These are phyloP conservation scores for Kwoniella shandongensis DNA, from an alignment of 768 basidiomycete genomes.

Conservation along the genomic window DNA sequence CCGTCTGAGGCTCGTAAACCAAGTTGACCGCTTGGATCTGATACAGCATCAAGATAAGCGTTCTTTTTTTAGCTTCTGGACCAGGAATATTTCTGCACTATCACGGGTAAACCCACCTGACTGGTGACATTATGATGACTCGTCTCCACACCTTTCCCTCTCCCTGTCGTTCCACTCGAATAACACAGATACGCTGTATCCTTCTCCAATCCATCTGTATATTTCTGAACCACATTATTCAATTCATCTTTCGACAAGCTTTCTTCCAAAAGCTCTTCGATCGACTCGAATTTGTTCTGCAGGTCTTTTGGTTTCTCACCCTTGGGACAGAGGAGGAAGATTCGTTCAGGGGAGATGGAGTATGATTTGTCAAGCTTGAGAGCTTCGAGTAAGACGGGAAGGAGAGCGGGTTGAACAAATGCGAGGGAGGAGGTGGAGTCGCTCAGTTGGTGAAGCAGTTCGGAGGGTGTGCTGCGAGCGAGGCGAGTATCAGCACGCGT, in stretches of 20 bases:
- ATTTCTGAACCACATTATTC: no score
- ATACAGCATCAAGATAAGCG: not conserved
- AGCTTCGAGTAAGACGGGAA: slow-evolving; percentile 62
- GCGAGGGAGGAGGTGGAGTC: slow-evolving; percentile 68
- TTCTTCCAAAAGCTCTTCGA: slow-evolving; percentile 16
- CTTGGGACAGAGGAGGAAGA: slow-evolving; percentile 60
- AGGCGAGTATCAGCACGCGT: no score
- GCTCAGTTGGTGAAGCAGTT: slow-evolving; percentile 69
- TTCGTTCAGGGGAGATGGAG: slow-evolving; percentile 56
- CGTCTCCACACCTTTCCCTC: slow-evolving; percentile 53
- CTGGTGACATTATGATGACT: slow-evolving; percentile 64
- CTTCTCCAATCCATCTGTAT: slow-evolving; percentile 25
- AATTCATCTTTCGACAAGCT: not conserved
- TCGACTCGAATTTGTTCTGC: slow-evolving; percentile 41
- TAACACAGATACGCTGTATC: slow-evolving; percentile 52
- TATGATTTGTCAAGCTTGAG: slow-evolving; percentile 56
- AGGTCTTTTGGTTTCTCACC: slow-evolving; percentile 12
- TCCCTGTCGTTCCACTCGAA: slow-evolving; percentile 51
- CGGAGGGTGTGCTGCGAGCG: slow-evolving; percentile 63
- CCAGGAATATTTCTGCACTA: not conserved
- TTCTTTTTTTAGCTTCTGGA: not conserved
- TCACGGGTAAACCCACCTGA: slow-evolving; percentile 48
- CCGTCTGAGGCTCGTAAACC: slow-evolving; percentile 56
- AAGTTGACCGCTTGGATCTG: slow-evolving; percentile 58
- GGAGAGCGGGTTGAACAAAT: slow-evolving; percentile 65